A percentile compares a stretch with the other conserved stretches of the same genome.
Evolutionary conservation across 2,329 filamentous ascomycete genomes (phyloP).

Genomic region (Alternaria conjuncta): DNA sequence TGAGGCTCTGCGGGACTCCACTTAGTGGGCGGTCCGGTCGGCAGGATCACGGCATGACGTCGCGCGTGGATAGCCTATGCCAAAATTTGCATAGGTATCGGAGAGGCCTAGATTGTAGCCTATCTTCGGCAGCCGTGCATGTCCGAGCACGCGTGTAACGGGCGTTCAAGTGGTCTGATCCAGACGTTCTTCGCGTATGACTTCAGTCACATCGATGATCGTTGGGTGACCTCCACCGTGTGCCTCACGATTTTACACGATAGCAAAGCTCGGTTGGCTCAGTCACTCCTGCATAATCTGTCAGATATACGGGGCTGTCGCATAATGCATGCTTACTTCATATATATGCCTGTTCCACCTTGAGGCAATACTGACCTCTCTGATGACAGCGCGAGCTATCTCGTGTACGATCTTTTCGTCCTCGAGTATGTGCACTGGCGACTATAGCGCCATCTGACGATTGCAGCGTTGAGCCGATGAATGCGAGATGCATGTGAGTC

Average conservation of each 20-base stretch:
- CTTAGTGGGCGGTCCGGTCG: conserved; percentile 12
- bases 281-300: background rate
- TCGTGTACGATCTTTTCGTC: background rate
- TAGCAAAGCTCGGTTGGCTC: background rate
- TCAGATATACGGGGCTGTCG: background rate
- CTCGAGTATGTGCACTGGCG: background rate
- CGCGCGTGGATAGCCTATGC: conserved; percentile 7
- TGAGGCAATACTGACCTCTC: background rate
- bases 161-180: conserved; percentile 5
- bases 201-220: background rate
- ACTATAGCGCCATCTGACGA: background rate
- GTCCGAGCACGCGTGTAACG: conserved; percentile 7
- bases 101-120: background rate
- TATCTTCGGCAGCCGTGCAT: conserved; percentile 3
- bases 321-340: background rate
- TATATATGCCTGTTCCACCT: background rate
- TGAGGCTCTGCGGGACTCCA: conserved; percentile 31
- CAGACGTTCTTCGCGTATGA: background rate
- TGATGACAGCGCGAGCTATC: background rate
- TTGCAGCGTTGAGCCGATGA: background rate
- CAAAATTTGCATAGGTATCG: conserved; percentile 4
- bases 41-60: conserved; percentile 14
- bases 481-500: background rate
- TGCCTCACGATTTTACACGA: background rate
- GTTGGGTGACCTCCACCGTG: background rate